Percentiles rank a stretch among this genome's conserved stretches.
phyloP scores from a whole-genome alignment of 768 basidiomycete genomes.

The Tephrocybe sp. region DNA sequence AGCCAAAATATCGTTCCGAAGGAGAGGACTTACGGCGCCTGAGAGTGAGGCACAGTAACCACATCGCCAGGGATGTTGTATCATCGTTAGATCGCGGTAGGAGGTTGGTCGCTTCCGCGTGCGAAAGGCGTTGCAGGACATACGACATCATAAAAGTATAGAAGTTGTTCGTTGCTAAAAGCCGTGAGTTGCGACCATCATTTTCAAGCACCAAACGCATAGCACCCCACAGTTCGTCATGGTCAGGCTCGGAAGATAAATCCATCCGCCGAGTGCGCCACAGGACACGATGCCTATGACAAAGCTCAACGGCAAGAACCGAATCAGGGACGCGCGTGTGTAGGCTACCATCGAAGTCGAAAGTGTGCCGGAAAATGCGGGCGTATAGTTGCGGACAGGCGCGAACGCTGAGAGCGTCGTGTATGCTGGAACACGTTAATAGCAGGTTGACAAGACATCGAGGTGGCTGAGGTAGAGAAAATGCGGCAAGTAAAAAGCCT shows the following conservation, averaged over 20 bases:
- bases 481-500: conserved; percentile 44
- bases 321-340: conserved; percentile 35
- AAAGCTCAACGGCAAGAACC: conserved; percentile 47
- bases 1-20: conserved; percentile 15
- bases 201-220: conserved; percentile 65
- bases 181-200: conserved; percentile 44
- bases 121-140: conserved; percentile 18
- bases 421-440: conserved; percentile 43
- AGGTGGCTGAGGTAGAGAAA: conserved; percentile 38
- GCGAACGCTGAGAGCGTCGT: conserved; percentile 40
- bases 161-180: conserved; percentile 43
- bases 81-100: conserved; percentile 4
- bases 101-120: conserved; percentile 7
- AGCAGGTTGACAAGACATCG: conserved; percentile 42
- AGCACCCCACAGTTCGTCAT: conserved; percentile 54
- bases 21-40: conserved; percentile 34
- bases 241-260: conserved; percentile 28
- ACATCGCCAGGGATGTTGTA: conserved; percentile 33
- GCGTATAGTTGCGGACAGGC: conserved; percentile 57
- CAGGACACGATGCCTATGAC: conserved; percentile 45
- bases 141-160: conserved; percentile 35
- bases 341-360: conserved; percentile 38
- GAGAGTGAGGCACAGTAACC: conserved; percentile 40
- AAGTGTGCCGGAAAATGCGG: conserved; percentile 48
- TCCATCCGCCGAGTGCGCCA: conserved; percentile 43